phyloP scores from a whole-genome alignment of 2,329 filamentous ascomycete species.

The Alternaria sp. region DNA sequence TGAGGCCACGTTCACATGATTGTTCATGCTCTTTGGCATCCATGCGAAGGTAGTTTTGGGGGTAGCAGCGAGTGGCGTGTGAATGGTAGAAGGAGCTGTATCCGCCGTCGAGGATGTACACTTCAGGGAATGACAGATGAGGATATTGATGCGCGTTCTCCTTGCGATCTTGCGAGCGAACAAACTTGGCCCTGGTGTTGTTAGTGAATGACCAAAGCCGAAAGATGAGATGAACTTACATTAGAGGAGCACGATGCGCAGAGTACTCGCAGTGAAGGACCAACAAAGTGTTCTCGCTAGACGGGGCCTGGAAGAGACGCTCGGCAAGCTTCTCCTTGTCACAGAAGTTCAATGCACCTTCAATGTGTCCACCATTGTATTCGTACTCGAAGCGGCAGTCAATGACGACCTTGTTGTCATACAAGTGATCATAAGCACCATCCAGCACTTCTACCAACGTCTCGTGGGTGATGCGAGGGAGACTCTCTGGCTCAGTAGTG shows the following conservation, averaged over 20 bases:
- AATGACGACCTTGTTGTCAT: slow-evolving; percentile 83
- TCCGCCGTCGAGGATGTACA: slow-evolving; percentile 95
- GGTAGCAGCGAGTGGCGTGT: slow-evolving; percentile 81
- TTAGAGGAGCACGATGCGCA: slow-evolving; percentile 91
- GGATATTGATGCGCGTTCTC: slow-evolving; percentile 88
- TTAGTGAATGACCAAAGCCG: slow-evolving; percentile 20
- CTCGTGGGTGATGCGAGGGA: slow-evolving; percentile 83
- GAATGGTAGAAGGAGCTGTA: slow-evolving; percentile 91
- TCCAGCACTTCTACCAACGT: slow-evolving; percentile 89
- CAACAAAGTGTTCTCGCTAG: slow-evolving; percentile 77
- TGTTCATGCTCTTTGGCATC: slow-evolving; percentile 87
- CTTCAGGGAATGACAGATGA: slow-evolving; percentile 88
- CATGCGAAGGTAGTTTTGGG: slow-evolving; percentile 98
- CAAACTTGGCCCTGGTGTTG: slow-evolving; percentile 72
- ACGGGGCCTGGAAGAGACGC: slow-evolving; percentile 71
- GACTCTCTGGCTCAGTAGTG: slow-evolving; percentile 80
- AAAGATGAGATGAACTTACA: slow-evolving; percentile 57
- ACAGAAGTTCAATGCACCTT: slow-evolving; percentile 93
- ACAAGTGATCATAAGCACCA: slow-evolving; percentile 77
- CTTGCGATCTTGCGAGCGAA: slow-evolving; percentile 86
- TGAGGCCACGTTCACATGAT: slow-evolving; percentile 93
- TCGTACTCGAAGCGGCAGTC: slow-evolving; percentile 99
- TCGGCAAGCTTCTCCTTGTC: slow-evolving; percentile 86
- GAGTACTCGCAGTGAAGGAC: slow-evolving; percentile 99
- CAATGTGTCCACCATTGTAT: slow-evolving; percentile 94